Percentiles rank a stretch among this genome's conserved stretches.
Conservation (phyloP, 2,329 filamentous ascomycete genomes). For the Colletotrichum destructivum region DNA sequence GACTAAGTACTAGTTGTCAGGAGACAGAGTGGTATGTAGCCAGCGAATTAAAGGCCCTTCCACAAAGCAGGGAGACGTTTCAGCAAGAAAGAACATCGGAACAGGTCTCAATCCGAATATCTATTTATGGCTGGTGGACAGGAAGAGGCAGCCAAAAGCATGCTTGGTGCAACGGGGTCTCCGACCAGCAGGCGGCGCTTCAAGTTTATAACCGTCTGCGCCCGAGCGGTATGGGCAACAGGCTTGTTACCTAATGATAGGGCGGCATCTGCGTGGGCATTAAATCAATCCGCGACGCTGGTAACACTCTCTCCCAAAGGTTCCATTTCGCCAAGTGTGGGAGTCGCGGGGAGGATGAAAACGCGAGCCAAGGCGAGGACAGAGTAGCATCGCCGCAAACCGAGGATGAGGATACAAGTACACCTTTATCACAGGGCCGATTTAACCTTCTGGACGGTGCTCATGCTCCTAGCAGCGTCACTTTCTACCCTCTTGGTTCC, state of each 20-base stretch:
- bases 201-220: neutral
- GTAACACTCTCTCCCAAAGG: neutral
- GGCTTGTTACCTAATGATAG: neutral
- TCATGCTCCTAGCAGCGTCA: neutral
- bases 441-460: conserved; percentile 39
- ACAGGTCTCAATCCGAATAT: neutral
- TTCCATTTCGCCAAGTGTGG: conserved; percentile 29
- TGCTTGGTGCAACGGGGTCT: neutral
- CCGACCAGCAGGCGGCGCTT: neutral
- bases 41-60: no score
- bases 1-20: no score
- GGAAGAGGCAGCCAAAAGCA: neutral
- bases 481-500: neutral
- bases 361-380: conserved; percentile 22
- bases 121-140: no score
- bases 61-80: no score
- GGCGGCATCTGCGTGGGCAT: conserved; percentile 55
- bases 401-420: neutral
- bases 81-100: neutral
- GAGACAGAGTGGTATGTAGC: no score
- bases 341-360: conserved; percentile 14
- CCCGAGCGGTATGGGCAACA: neutral
- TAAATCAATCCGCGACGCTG: conserved; percentile 17
- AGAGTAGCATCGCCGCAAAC: conserved; percentile 23
- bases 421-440: conserved; percentile 31